Conservation (phyloP, 768 basidiomycete species). For the Podaxis mareebaensis region DNA sequence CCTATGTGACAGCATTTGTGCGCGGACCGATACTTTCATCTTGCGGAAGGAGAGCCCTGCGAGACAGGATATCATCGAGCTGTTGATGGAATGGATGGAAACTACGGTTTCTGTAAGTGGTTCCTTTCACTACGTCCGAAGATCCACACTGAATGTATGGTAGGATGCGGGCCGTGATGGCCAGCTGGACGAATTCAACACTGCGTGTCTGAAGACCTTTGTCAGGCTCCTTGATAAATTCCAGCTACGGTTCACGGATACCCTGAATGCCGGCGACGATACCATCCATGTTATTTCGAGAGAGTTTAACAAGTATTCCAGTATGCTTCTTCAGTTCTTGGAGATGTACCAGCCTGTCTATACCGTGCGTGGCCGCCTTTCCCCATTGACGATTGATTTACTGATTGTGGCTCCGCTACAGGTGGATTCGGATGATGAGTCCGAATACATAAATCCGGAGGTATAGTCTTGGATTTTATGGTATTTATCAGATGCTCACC, state of each 20-base stretch:
- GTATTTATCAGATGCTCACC: not conserved
- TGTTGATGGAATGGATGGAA: conserved; percentile 79
- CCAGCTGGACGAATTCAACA: conserved; percentile 62
- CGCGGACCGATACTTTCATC: conserved; percentile 58
- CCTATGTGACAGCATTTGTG: conserved; percentile 68
- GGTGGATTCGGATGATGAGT: conserved; percentile 54
- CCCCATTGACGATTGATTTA: not conserved
- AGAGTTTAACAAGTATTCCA: conserved; percentile 78
- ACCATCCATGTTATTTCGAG: conserved; percentile 70
- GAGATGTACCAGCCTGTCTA: conserved; percentile 51
- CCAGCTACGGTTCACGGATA: conserved; percentile 59
- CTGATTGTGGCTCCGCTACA: conserved; percentile 23
- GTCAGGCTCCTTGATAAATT: conserved; percentile 78
- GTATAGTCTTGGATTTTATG: not conserved
- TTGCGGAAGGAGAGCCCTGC: conserved; percentile 67
- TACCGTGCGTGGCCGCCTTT: conserved; percentile 33
- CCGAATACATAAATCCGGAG: conserved; percentile 20
- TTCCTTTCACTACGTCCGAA: not conserved
- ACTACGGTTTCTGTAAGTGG: conserved; percentile 44
- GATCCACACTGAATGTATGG: not conserved
- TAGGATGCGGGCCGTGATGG: conserved; percentile 26
- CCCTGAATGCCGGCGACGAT: conserved; percentile 58
- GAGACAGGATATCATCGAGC: conserved; percentile 73
- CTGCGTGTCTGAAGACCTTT: conserved; percentile 69
- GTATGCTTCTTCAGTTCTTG: conserved; percentile 61